Base-by-base conservation (phyloP, 78 protist genomes). In the Tieghemostelium lacteum region DNA sequence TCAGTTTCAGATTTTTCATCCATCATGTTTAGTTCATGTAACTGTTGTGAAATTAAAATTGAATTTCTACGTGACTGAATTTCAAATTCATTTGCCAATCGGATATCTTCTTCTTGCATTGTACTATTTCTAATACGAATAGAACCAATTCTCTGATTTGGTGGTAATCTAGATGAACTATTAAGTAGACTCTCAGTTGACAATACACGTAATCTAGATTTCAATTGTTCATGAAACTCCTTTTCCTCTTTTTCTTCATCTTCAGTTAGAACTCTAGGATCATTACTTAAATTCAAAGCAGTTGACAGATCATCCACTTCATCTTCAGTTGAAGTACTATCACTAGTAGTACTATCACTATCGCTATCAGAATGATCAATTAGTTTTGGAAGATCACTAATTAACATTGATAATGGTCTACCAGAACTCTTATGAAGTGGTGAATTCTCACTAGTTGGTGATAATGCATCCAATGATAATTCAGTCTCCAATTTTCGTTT, bases 141-240 rank as follows among this genome's bases (percentile, higher is more conserved):
- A 22, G 78, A 69, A 3, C 89, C 77, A 29, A 58, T 55, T 42
- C 89, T 52, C 19, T 61, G 54, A n/a, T 31, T 19, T 36, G 89
- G 89, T 36, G 89, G 89, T 39, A 83, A 36, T 45, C 89, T 52
- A 10, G 89, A 83, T 6, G 62, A 55, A 24, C 40, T 29, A 29
- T 24, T 33, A 33, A 57, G 26, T 26, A 57, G 50, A 14, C 60
- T 31, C 3, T 42, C 40, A 0, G 36, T 67, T 29, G 65, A 54
- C 2, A 60, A 72, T 40, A 72, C 26, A 3, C 64, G 7, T 31
- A 54, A 34, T 22, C 63, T 60, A 5, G 65, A 31, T 10, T 7
- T 34, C 10, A 77, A 14, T 28, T 77, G 75, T 28, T 26, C 17
- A 2, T 60, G 40, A 40, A 58, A 52, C 29, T 74, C 65, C 1